phyloP scores from a whole-genome alignment of 2,329 filamentous ascomycete species.

The Knufia petricola region DNA sequence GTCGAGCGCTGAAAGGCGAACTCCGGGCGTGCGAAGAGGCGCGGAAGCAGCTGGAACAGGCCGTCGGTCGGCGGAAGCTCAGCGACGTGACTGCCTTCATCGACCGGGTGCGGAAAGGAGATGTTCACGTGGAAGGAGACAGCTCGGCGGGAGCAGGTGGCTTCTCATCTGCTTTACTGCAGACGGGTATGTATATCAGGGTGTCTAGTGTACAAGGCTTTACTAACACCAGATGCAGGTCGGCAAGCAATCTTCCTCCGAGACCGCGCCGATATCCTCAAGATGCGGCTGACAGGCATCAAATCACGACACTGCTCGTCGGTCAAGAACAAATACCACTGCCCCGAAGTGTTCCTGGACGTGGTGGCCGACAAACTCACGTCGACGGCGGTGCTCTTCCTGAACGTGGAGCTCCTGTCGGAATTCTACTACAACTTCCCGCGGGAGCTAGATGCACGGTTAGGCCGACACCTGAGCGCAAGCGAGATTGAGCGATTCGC shows the following conservation, averaged over 20 bases:
- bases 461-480: slow-evolving; percentile 69
- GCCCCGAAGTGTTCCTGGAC: slow-evolving; percentile 95
- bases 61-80: slow-evolving; percentile 72
- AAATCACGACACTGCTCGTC: slow-evolving; percentile 82
- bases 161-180: slow-evolving; percentile 78
- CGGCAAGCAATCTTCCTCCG: slow-evolving; percentile 90
- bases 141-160: slow-evolving; percentile 78
- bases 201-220: slow-evolving; percentile 7
- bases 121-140: slow-evolving; percentile 75
- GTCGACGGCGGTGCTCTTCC: slow-evolving; percentile 87
- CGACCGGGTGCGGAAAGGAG: slow-evolving; percentile 78
- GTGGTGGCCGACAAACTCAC: slow-evolving; percentile 92
- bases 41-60: slow-evolving; percentile 62
- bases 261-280: slow-evolving; percentile 80
- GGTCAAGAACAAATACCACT: slow-evolving; percentile 87
- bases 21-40: slow-evolving; percentile 74
- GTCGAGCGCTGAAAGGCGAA: slow-evolving; percentile 74
- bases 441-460: slow-evolving; percentile 74
- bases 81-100: slow-evolving; percentile 85
- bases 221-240: slow-evolving; percentile 43
- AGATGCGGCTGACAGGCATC: slow-evolving; percentile 77
- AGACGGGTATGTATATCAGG: slow-evolving; percentile 54
- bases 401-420: slow-evolving; percentile 90
- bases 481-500: slow-evolving; percentile 84
- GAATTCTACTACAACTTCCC: slow-evolving; percentile 99